Evolutionary conservation across 768 basidiomycete species (phyloP), one percentile per base, ranked within the genome.

Genomic region (Serendipita vermifera): DNA sequence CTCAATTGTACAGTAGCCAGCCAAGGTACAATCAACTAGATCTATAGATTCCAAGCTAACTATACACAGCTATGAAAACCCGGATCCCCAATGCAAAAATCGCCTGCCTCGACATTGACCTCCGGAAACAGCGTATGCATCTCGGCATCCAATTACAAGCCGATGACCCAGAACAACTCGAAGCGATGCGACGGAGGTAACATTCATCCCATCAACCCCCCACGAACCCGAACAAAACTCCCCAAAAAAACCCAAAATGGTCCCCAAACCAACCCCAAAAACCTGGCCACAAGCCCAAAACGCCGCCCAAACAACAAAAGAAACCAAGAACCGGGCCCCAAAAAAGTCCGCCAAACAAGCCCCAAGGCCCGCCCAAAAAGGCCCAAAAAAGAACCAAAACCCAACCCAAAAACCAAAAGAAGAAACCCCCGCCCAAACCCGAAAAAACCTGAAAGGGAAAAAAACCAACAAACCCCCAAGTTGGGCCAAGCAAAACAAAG

Each of bases 311-410:
- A 99, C 96, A 13, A 97, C 96, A 11, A 98, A 98, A 70, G 96
- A 96, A 33, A 99, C 98, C 62, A 96, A 99, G 64, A 96, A 99
- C 66, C 76, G 98, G 15, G 97, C 92, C 68, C 72, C 98, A 63
- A 99, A 99, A 68, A 96, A 98, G 71, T 99, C 98, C 63, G 88
- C 98, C 43, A 96, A 99, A 70, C 93, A 92, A 17, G 96, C 96
- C 36, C 94, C 94, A 1, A 98, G 98, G 87, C 96, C 93, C 39
- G 96, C 97, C 48, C 83, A 96, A 61, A 79, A 96, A 62, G 98
- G 96, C 73, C 82, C 86, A 68, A 99, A 99, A 70, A 96, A 99
- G 67, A 96, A 99, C 67, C 78, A 98, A 48, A 83, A 91, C 57
- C 83, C 96, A 53, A 98, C 98, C 62, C 96, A 96, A 26, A 94